A percentile compares a stretch with the other conserved stretches of the same genome.
Evolutionary conservation across 305 asterid species (phyloP).

Genomic region (Fraxinus floribunda): DNA sequence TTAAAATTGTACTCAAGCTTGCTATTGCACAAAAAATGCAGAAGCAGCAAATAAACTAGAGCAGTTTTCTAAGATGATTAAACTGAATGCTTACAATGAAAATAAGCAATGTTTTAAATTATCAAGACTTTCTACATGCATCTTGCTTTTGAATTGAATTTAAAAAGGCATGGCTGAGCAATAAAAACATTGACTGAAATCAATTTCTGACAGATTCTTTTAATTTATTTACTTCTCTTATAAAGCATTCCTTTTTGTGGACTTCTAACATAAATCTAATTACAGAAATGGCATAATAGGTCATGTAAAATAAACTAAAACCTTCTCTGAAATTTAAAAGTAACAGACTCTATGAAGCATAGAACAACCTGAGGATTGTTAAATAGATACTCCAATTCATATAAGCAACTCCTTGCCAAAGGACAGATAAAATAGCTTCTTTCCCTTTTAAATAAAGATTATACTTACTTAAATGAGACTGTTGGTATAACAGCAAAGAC

Average conservation of each 20-base stretch:
- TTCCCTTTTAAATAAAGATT: conserved; percentile 17
- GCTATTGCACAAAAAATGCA: conserved; percentile 13
- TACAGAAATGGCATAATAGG: not conserved
- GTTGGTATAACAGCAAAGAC: conserved; percentile 79
- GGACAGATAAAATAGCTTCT: conserved; percentile 2
- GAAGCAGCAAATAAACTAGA: conserved; percentile 9
- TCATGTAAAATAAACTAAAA: not conserved
- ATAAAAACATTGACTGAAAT: not conserved
- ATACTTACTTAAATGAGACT: conserved; percentile 71
- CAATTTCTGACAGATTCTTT: not conserved
- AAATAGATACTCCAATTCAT: not conserved
- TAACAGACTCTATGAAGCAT: not conserved
- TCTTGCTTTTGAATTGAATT: not conserved
- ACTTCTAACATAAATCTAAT: not conserved
- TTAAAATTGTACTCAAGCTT: conserved; percentile 18
- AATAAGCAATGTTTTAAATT: not conserved
- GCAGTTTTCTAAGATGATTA: conserved; percentile 1
- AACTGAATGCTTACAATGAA: not conserved
- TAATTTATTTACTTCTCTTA: not conserved
- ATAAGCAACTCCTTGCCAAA: conserved; percentile 10
- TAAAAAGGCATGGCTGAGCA: not conserved
- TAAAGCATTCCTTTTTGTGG: not conserved
- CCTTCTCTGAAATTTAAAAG: not conserved
- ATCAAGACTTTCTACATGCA: not conserved
- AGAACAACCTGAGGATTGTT: not conserved